Percentiles rank a stretch among this genome's conserved stretches.
These are phyloP conservation scores for Bryum argenteum DNA, from an alignment of 225 moss, liverwort and hornwort genomes.

Conservation along the genomic window DNA sequence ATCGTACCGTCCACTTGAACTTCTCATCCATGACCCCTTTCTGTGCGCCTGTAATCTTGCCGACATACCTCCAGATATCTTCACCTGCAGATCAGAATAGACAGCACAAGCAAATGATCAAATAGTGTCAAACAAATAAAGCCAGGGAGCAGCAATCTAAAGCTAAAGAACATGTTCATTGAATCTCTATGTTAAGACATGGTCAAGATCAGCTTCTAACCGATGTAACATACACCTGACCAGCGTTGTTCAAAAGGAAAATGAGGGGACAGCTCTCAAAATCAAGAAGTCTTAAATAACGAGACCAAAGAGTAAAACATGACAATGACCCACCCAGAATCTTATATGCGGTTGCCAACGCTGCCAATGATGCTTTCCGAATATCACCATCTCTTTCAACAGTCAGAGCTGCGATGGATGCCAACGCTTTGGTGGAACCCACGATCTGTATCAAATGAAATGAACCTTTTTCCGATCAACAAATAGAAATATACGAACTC, in stretches of 20 bases:
- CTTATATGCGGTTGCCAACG: slow-evolving; percentile 80
- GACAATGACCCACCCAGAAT: slow-evolving; percentile 53
- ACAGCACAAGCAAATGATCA: background rate
- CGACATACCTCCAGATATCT: slow-evolving; percentile 89
- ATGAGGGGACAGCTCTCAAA: background rate
- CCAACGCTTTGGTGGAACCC: slow-evolving; percentile 73
- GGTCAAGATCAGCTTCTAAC: background rate
- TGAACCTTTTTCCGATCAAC: background rate
- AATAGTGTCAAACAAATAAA: background rate
- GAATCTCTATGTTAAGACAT: background rate
- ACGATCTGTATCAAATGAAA: slow-evolving; percentile 46
- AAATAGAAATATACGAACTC: background rate
- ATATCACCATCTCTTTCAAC: slow-evolving; percentile 95
- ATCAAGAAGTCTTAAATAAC: background rate
- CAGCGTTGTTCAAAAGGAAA: background rate
- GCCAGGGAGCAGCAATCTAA: background rate
- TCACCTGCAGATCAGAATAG: slow-evolving; percentile 56
- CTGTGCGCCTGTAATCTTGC: slow-evolving; percentile 80
- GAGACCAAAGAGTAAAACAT: background rate
- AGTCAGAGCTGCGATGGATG: slow-evolving; percentile 71
- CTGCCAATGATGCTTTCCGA: slow-evolving; percentile 81
- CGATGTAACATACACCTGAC: background rate
- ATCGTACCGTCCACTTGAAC: slow-evolving; percentile 94
- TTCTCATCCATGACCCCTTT: slow-evolving; percentile 91
- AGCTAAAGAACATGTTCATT: background rate